These are phyloP conservation scores for Aspergillus sp. DNA, from an alignment of 2,329 filamentous ascomycete species.

Conservation along the genomic window DNA sequence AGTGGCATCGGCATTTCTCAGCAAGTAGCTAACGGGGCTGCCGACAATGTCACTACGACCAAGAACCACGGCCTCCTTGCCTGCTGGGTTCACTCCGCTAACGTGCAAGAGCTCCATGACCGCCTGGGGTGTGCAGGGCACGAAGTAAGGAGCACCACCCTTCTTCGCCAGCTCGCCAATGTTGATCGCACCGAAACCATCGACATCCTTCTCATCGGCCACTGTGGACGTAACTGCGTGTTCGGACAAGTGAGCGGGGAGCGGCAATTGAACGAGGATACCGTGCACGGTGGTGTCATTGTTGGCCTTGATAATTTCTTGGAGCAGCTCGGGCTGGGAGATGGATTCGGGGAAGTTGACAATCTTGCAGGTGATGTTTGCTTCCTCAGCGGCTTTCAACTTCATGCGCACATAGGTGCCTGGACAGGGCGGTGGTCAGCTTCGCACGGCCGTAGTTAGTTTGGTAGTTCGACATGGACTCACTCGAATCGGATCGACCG, in stretches of 20 bases:
- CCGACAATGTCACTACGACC: conserved; percentile 96
- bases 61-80: conserved; percentile 91
- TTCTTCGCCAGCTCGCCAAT: conserved; percentile 96
- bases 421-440: conserved; percentile 30
- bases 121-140: conserved; percentile 93
- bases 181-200: conserved; percentile 89
- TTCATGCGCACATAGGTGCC: conserved; percentile 99
- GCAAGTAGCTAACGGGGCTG: conserved; percentile 88
- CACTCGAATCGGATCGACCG: conserved; percentile 86
- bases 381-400: conserved; percentile 90
- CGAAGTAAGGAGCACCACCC: conserved; percentile 80
- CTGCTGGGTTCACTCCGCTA: conserved; percentile 71
- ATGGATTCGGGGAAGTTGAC: conserved; percentile 76
- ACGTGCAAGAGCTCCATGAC: conserved; percentile 89
- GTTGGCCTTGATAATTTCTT: conserved; percentile 75
- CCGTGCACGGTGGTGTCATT: conserved; percentile 80
- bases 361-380: conserved; percentile 81
- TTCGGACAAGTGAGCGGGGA: conserved; percentile 85
- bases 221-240: conserved; percentile 86
- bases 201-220: conserved; percentile 90
- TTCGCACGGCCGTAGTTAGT: conserved; percentile 14
- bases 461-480: conserved; percentile 25
- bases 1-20: conserved; percentile 93
- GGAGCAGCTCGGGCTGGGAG: conserved; percentile 76
- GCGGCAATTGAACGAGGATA: conserved; percentile 85